Evolutionary conservation across 2,329 filamentous ascomycete genomes (phyloP).

Genomic region (Venturiaceae sp.): DNA sequence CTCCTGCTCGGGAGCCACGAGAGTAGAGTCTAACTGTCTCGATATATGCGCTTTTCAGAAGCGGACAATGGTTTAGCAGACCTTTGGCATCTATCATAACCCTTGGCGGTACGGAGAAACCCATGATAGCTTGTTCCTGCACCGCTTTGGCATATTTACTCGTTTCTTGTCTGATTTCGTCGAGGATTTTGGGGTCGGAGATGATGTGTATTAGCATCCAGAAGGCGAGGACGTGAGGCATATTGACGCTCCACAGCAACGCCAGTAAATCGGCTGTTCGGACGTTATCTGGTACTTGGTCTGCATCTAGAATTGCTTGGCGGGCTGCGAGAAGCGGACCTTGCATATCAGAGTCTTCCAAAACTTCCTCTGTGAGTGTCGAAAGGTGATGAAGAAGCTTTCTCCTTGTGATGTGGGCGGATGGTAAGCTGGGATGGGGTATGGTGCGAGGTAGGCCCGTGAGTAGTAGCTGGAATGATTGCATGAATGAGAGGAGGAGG

Average conservation of each 20-base stretch:
- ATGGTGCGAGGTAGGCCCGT: conserved; percentile 7
- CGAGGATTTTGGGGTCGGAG: conserved; percentile 27
- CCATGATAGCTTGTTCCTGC: conserved; percentile 28
- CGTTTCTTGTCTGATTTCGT: conserved; percentile 36
- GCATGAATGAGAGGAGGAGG: conserved; percentile 3
- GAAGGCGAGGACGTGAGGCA: conserved; percentile 22
- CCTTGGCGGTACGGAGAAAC: conserved; percentile 31
- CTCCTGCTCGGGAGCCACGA: background rate
- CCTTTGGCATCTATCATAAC: conserved; percentile 31
- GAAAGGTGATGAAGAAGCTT: conserved; percentile 5
- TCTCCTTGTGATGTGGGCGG: conserved; percentile 8
- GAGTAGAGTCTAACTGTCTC: conserved; percentile 6
- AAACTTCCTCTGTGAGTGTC: conserved; percentile 3
- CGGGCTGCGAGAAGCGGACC: background rate
- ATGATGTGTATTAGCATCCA: conserved; percentile 41
- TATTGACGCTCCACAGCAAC: background rate
- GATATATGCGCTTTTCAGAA: conserved; percentile 24
- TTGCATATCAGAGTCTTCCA: background rate
- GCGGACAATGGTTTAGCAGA: conserved; percentile 32
- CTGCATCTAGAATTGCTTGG: background rate
- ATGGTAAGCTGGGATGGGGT: conserved; percentile 4
- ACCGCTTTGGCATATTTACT: conserved; percentile 28
- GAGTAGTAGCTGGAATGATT: conserved; percentile 2
- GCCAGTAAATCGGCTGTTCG: background rate
- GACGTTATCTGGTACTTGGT: background rate